Evolutionary conservation across 371 early-diverging fungal genomes (phyloP), one percentile per base, ranked within the genome.

Genomic region (Saksenaea vasiformis): DNA sequence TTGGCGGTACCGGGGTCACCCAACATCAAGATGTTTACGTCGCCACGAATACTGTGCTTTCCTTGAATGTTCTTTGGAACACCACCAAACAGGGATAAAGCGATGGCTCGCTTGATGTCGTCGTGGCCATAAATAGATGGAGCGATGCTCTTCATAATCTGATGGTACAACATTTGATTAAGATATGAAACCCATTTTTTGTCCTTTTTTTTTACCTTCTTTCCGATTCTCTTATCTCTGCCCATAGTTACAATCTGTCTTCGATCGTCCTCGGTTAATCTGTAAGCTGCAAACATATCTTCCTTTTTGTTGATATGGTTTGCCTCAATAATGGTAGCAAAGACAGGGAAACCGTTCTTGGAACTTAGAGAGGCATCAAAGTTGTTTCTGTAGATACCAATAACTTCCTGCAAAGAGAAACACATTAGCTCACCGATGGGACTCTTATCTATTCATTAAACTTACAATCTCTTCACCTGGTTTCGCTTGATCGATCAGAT

Each of bases 1-100:
- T 99, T 99, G 41, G 99, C 99, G 11, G 97, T 98, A 69, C 99
- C 99, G 8, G 99, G 99, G 78, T 99, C 99, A 69, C 99, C 99
- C 62, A 99, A 79, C 72, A 99, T 85, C 36, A 99, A 84, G 37
- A 99, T 94, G 74, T 99, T 99, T 71, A 99, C 99, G 76, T 99
- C 99, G 47, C 99, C 99, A 79, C 99, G 90, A 31, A 98, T 90
- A 24, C 91, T 83, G 73, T 97, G 97, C 77, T 97, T 97, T 41
- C 91, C 93, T 62, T 93, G 87, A 26, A 94, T 89, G 67, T 95
- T 90, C 79, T 99, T 99, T 57, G 94, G 85, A 2, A 95, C 95
- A 62, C 99, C 99, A 62, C 99, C 97, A 86, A 99, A 98, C 79
- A 99, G 81, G 13, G 96, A 85, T n/a, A 99, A 80, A 1, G 97